A percentile compares a stretch with the other conserved stretches of the same genome.
Conservation (phyloP, 2,329 filamentous ascomycete genomes). For the Colletotrichum cereale region DNA sequence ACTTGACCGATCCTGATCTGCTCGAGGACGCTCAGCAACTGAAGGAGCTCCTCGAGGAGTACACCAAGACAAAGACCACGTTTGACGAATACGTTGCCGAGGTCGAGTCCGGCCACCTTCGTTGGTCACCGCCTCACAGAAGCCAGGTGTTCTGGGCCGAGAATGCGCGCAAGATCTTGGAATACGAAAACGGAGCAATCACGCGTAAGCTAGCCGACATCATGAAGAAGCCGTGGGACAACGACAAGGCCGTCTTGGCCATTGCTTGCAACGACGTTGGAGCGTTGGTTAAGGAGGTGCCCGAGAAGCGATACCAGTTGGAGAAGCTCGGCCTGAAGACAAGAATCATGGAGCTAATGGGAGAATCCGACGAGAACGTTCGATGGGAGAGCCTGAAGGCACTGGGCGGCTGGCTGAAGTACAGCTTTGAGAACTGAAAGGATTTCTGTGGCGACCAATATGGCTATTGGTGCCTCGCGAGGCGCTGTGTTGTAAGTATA, state of each 20-base stretch:
- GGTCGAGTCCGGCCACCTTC: conserved; percentile 85
- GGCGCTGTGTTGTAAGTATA: conserved; percentile 33
- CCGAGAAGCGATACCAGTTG: conserved; percentile 82
- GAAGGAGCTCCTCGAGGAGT: conserved; percentile 74
- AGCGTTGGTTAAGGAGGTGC: conserved; percentile 88
- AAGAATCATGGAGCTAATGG: conserved; percentile 94
- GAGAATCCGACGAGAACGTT: conserved; percentile 86
- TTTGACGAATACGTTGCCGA: conserved; percentile 93
- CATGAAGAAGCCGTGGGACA: conserved; percentile 78
- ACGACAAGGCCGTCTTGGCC: conserved; percentile 88
- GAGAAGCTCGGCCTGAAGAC: conserved; percentile 89
- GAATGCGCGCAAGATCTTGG: conserved; percentile 88
- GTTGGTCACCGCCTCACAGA: conserved; percentile 93
- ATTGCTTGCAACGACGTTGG: conserved; percentile 95
- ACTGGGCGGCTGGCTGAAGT: conserved; percentile 76
- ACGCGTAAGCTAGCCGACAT: conserved; percentile 88
- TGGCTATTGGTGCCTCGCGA: conserved; percentile 3
- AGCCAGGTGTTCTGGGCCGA: conserved; percentile 91
- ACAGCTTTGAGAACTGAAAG: conserved; percentile 64
- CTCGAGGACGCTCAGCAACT: conserved; percentile 72
- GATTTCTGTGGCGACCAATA: conserved; percentile 6
- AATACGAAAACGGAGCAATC: conserved; percentile 83
- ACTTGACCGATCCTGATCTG: conserved; percentile 74
- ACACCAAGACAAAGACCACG: conserved; percentile 79
- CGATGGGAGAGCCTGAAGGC: conserved; percentile 93